These are phyloP conservation scores for Cornus controversa DNA, from an alignment of 148 eudicot genomes.

Conservation along the genomic window DNA sequence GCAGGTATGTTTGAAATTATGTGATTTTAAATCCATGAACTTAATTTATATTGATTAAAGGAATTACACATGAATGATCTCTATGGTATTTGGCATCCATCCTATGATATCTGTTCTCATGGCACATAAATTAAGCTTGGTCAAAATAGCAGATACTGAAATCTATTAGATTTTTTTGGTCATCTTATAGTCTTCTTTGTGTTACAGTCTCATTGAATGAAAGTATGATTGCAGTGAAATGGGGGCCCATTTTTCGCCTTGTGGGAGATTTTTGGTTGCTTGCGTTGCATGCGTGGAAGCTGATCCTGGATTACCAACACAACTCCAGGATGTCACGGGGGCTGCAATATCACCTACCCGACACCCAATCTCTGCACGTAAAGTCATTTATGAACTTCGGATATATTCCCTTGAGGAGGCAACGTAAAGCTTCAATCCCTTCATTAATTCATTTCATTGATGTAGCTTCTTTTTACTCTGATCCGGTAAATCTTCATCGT, in stretches of 20 bases:
- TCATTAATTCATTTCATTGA: not conserved
- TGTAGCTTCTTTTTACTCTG: not conserved
- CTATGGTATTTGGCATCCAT: not conserved
- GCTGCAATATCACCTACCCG: slow-evolving; percentile 31
- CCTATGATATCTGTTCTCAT: not conserved
- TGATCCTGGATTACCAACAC: slow-evolving; percentile 30
- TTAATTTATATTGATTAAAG: no score
- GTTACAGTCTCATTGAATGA: slow-evolving; percentile 4
- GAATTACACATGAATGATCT: no score
- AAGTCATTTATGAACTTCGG: slow-evolving; percentile 32
- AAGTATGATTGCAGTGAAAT: slow-evolving; percentile 31
- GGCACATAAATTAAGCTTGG: slow-evolving; percentile 5
- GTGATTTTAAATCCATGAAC: not conserved
- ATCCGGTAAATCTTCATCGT: not conserved
- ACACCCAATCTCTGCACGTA: slow-evolving; percentile 25
- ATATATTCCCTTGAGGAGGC: slow-evolving; percentile 32
- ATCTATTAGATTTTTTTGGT: not conserved
- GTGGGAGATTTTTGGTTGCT: slow-evolving; percentile 37
- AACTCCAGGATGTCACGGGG: slow-evolving; percentile 18
- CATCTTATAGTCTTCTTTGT: not conserved
- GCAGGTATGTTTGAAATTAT: slow-evolving; percentile 19
- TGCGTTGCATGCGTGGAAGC: slow-evolving; percentile 31
- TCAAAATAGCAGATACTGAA: not conserved
- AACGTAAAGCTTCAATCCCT: slow-evolving; percentile 13
- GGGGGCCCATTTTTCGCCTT: slow-evolving; percentile 40